Evolutionary conservation across 345 rosid species (phyloP), one percentile per base, ranked within the genome.

Genomic region (Lenwebbia sp.): DNA sequence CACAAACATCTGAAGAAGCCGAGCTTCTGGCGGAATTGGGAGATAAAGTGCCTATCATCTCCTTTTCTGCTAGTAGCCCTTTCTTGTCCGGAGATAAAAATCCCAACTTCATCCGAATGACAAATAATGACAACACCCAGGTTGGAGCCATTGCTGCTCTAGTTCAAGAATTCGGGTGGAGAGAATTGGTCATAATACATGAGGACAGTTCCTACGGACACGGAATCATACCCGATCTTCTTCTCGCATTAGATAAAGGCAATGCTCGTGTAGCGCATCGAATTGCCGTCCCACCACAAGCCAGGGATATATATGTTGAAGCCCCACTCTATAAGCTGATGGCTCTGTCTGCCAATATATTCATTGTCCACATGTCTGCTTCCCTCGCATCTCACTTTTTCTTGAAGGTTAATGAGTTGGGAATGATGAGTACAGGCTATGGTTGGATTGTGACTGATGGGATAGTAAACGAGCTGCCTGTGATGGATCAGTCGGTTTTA

Each of bases 91-190:
- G 0, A 0, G 37, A 9, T 0, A 57, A 49, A 22, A 60, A 7
- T 25, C 53, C 83, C 2, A 88, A 85, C 74, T 88, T 90, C 82
- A 30, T 88, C 25, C 90, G 91, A 47, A 51, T 85, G 7, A 28
- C 87, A 0, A 84, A 58, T 9, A 47, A 83, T 54, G 91, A 88
- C 70, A 84, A 86, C 9, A 13, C 33, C 25, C 88, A 88, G 85
- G 86, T 84, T 28, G 33, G n/a, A 65, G 90, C 88, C 51, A 15
- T 90, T 15, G 78, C 65, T 37, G 89, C 87, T 53, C 74, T 86
- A 17, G 70, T 90, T 57, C 56, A 86, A 83, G 49, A 84, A 11
- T 90, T 74, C 7, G 76, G 88, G 4, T 91, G 91, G 91, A 86
- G 85, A 78, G 86, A 85, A n/a, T 82, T 83, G 10, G 74, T 89